These are phyloP conservation scores for Chimonanthus salicifolius DNA, from an alignment of 164 flowering plant species.

Conservation along the genomic window DNA sequence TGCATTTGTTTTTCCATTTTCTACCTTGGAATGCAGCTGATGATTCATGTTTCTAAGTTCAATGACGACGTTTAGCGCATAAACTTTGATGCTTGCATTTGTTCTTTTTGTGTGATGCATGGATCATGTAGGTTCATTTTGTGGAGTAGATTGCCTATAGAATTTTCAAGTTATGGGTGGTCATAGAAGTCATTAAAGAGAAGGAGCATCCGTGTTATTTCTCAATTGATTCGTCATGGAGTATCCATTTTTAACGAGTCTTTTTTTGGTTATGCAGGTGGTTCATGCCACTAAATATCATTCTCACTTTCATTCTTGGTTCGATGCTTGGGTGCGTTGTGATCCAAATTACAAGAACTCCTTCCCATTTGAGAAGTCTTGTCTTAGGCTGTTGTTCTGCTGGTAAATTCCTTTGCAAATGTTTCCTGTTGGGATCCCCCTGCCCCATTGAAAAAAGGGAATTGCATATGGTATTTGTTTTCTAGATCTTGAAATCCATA, in stretches of 20 bases:
- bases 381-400: constrained; percentile 74
- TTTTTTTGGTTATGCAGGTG: constrained; percentile 45
- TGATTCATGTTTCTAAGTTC: too few relatives aligned
- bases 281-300: constrained; percentile 89
- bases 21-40: too few relatives aligned
- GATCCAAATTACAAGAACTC: constrained; percentile 48
- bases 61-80: too few relatives aligned
- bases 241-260: not conserved
- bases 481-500: too few relatives aligned
- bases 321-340: constrained; percentile 67
- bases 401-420: constrained; percentile 31
- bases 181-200: not conserved
- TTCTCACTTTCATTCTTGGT: constrained; percentile 62
- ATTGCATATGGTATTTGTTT: too few relatives aligned
- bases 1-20: too few relatives aligned
- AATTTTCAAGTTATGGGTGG: not conserved
- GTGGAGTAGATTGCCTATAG: not conserved
- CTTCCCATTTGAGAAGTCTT: constrained; percentile 61
- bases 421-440: not conserved
- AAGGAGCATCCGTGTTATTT: not conserved
- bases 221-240: not conserved
- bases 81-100: not conserved
- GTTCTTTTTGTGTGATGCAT: not conserved
- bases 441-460: too few relatives aligned
- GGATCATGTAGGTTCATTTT: not conserved